Base-by-base conservation (phyloP, 2,329 filamentous ascomycete species). In the Didymellaceae sp. region DNA sequence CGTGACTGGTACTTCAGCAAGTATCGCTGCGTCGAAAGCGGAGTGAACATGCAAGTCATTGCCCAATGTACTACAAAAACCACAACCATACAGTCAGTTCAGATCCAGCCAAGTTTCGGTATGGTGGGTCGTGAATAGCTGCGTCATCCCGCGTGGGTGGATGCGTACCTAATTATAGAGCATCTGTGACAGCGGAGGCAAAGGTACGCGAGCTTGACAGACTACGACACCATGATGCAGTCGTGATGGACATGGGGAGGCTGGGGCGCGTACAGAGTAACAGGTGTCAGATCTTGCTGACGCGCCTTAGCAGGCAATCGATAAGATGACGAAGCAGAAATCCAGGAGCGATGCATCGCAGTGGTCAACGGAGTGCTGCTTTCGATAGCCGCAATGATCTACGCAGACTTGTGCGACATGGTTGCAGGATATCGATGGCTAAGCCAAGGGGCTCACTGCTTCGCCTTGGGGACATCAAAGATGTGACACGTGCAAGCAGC, bases 101-200 rank as follows among this genome's bases (percentile, higher is more conserved):
- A 13, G 14, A 24, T 16, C 13, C 42, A 26, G 38, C 24, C 25
- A 11, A 32, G 42, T 34, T 52, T 31, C 40, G 32, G 37, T 20
- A 25, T n/a, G 24, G 40, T 51, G 47, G 48, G 42, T 45, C 48
- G 24, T 25, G 24, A 31, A 38, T 8, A 20, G 31, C 37, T 52
- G 48, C 42, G 48, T 52, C 42, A 46, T 52, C 37, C 43, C 48
- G 48, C 48, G 32, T 42, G 45, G 35, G 25, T 48, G 22, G 13
- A 30, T 46, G 32, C 37, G 30, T 22, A n/a, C 38, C 48, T 52
- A 52, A 46, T 42, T 42, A 42, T 52, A 52, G 38, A 48, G 43
- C 21, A 18, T 8, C 21, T 42, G 42, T 46, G 35, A 42, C 48
- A 45, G 37, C 37, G 42, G 31, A 42, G 48, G 48, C 20, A 46